phyloP scores from a whole-genome alignment of 2,329 filamentous ascomycete genomes.

The Teratosphaeriaceae sp. region DNA sequence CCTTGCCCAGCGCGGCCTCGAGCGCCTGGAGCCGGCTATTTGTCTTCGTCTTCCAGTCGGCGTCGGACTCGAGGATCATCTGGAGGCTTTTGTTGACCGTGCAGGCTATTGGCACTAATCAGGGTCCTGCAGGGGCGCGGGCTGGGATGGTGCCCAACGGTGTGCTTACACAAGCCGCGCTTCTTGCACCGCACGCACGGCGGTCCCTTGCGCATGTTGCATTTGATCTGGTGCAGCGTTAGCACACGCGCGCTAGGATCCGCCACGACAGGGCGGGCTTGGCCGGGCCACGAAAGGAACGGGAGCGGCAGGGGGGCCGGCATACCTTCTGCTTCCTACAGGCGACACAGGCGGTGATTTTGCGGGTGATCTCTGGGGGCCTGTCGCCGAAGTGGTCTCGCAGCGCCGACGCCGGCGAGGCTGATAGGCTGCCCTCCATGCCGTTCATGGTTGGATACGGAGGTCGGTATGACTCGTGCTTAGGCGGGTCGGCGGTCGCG shows the following conservation, averaged over 20 bases:
- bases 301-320: too few species aligned
- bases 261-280: not conserved
- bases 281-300: too few species aligned
- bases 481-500: too few species aligned
- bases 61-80: constrained; percentile 37
- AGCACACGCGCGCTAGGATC: not conserved
- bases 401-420: not conserved
- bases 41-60: constrained; percentile 35
- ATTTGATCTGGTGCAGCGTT: constrained; percentile 31
- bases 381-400: constrained; percentile 1
- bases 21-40: constrained; percentile 31
- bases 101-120: constrained; percentile 19
- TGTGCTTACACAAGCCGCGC: constrained; percentile 24
- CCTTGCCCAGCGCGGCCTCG: constrained; percentile 30
- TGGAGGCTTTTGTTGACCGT: constrained; percentile 38
- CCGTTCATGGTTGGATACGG: too few species aligned
- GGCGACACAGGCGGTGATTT: constrained; percentile 33
- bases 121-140: too few species aligned
- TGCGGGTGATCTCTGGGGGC: constrained; percentile 23
- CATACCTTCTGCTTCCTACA: constrained; percentile 31
- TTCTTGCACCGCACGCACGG: constrained; percentile 37
- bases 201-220: constrained; percentile 33
- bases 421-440: not conserved
- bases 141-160: not conserved
- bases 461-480: too few species aligned